A percentile compares a stretch with the other conserved stretches of the same genome.
Conservation (phyloP, 2,329 filamentous ascomycete species). For the Pseudogymnoascus sp. region DNA sequence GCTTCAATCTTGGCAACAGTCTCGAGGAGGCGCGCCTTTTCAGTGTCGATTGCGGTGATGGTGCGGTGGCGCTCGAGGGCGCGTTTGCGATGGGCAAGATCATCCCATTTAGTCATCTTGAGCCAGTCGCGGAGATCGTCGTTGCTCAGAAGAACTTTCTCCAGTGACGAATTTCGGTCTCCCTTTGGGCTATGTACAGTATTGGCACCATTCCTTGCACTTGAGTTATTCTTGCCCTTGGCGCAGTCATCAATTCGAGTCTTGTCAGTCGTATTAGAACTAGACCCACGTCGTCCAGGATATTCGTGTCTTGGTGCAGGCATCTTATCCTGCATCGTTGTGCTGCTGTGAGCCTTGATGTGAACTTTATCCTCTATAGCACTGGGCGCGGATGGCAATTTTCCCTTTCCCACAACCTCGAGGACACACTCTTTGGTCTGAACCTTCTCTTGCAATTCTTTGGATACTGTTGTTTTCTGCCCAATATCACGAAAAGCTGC, state of each 20-base stretch:
- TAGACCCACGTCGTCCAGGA: background rate
- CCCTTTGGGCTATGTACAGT: slow-evolving; percentile 10
- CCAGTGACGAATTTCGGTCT: slow-evolving; percentile 14
- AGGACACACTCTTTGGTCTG: slow-evolving; percentile 15
- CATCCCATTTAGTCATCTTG: slow-evolving; percentile 28
- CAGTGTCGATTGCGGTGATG: slow-evolving; percentile 26
- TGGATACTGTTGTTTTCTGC: slow-evolving; percentile 9
- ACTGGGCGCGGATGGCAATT: background rate
- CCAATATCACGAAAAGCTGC: background rate
- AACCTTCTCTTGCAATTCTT: slow-evolving; percentile 6
- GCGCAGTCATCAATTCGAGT: slow-evolving; percentile 15
- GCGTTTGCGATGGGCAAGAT: slow-evolving; percentile 27
- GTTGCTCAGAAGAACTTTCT: slow-evolving; percentile 21
- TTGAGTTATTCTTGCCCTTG: slow-evolving; percentile 16
- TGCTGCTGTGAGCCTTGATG: slow-evolving; percentile 23
- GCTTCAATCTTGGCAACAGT: background rate
- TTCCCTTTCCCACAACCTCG: slow-evolving; percentile 11
- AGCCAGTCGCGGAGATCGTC: slow-evolving; percentile 30
- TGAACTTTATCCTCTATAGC: slow-evolving; percentile 15
- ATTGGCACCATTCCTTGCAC: slow-evolving; percentile 10
- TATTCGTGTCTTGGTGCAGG: background rate
- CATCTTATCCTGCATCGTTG: slow-evolving; percentile 20
- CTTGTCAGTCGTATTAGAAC: background rate
- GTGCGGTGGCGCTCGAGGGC: slow-evolving; percentile 21
- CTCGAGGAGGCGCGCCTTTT: slow-evolving; percentile 18